phyloP scores from a whole-genome alignment of 352 stramenopile genomes.

The Nothophytophthora sp. region DNA sequence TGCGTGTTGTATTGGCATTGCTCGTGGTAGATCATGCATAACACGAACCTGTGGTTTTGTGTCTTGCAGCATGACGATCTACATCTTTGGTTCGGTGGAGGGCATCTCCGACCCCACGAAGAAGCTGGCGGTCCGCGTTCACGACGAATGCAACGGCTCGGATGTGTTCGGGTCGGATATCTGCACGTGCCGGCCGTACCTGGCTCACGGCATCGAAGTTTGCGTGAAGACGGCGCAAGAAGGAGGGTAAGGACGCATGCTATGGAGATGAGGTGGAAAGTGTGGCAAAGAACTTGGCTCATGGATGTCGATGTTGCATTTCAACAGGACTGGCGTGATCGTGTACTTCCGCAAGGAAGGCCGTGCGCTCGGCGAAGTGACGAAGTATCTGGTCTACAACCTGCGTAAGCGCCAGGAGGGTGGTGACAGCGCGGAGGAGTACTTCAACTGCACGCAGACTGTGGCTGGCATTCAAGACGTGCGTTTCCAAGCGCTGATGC shows the following conservation, averaged over 20 bases:
- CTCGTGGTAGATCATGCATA: slow-evolving; percentile 19
- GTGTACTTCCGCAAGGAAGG: slow-evolving; percentile 99
- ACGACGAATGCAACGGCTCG: slow-evolving; percentile 99
- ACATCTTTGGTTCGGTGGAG: slow-evolving; percentile 98
- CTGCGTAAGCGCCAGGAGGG: slow-evolving; percentile 98
- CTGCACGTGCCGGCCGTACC: slow-evolving; percentile 99
- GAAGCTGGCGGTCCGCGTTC: slow-evolving; percentile 96
- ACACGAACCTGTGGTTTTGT: too few species aligned
- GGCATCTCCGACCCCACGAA: slow-evolving; percentile 98
- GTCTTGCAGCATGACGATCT: slow-evolving; percentile 91
- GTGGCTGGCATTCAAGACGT: slow-evolving; percentile 98
- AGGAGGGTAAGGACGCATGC: slow-evolving; percentile 76
- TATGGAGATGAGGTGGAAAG: not conserved
- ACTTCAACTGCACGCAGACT: slow-evolving; percentile 99
- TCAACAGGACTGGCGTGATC: slow-evolving; percentile 91
- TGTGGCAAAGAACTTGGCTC: slow-evolving; percentile 6
- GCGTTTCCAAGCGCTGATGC: slow-evolving; percentile 99
- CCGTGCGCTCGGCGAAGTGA: slow-evolving; percentile 97
- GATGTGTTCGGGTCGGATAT: slow-evolving; percentile 99
- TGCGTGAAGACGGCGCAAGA: slow-evolving; percentile 98
- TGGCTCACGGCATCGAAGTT: slow-evolving; percentile 99
- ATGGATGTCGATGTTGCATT: not conserved
- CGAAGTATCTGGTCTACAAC: slow-evolving; percentile 99
- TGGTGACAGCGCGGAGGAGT: slow-evolving; percentile 96
- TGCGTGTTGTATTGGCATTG: not conserved